Conservation (phyloP, 768 basidiomycete genomes). For the Phanerochaete carnosa region DNA sequence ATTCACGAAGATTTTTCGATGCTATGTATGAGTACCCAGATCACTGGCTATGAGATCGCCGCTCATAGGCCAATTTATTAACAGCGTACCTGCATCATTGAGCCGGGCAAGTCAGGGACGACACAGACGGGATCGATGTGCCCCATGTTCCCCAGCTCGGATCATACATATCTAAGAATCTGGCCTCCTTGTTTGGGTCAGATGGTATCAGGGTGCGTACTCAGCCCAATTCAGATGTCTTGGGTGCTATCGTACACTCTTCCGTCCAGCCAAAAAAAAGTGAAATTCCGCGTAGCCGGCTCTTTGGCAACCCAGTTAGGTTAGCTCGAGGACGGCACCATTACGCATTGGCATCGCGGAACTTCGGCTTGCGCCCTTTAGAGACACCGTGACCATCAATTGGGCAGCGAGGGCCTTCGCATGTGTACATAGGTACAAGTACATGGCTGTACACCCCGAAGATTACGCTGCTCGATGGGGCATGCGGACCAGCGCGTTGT, state of each 20-base stretch:
- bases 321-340: conserved; percentile 17
- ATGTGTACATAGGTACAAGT: too few relatives aligned
- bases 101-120: conserved; percentile 26
- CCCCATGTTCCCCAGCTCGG: background rate
- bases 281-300: conserved; percentile 21
- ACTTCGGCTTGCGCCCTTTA: too few relatives aligned
- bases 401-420: too few relatives aligned
- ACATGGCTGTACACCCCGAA: too few relatives aligned
- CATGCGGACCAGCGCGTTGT: too few relatives aligned
- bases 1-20: conserved; percentile 21
- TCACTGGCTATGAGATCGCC: conserved; percentile 18
- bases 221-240: background rate
- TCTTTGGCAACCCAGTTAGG: conserved; percentile 21
- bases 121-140: conserved; percentile 21
- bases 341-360: too few relatives aligned
- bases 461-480: too few relatives aligned
- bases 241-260: background rate
- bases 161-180: background rate
- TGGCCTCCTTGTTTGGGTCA: conserved; percentile 7
- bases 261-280: conserved; percentile 14
- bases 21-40: conserved; percentile 20
- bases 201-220: conserved; percentile 14
- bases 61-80: conserved; percentile 18
- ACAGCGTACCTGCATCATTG: conserved; percentile 10
- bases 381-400: too few relatives aligned